These are phyloP conservation scores for Teratosphaeria nubilosa DNA, from an alignment of 2,329 filamentous ascomycete genomes.

Conservation along the genomic window DNA sequence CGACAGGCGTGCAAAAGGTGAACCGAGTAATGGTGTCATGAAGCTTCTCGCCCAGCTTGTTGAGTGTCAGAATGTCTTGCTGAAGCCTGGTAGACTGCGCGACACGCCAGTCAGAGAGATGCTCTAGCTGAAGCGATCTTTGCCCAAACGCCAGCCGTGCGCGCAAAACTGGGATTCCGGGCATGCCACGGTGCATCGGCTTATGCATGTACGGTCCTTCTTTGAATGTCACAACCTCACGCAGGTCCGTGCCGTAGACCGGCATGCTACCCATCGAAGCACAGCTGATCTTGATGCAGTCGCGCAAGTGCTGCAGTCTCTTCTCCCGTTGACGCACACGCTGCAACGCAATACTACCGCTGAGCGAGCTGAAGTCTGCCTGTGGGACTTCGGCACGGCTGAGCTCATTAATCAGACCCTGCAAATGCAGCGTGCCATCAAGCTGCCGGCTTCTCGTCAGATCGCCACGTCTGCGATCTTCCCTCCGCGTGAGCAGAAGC, in stretches of 20 bases:
- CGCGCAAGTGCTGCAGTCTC: slow-evolving; percentile 18
- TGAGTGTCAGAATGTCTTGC: slow-evolving; percentile 48
- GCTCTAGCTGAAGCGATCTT: slow-evolving; percentile 15
- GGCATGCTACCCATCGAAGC: slow-evolving; percentile 10
- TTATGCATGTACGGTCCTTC: slow-evolving; percentile 10
- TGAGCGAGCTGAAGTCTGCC: slow-evolving; percentile 15
- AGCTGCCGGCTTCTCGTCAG: slow-evolving; percentile 15
- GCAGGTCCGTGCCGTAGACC: slow-evolving; percentile 22
- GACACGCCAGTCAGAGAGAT: slow-evolving; percentile 17
- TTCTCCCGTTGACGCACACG: slow-evolving; percentile 14
- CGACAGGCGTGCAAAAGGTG: slow-evolving; percentile 82
- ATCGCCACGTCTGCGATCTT: slow-evolving; percentile 8
- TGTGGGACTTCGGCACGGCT: background rate
- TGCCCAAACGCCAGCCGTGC: slow-evolving; percentile 13
- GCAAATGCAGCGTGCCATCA: slow-evolving; percentile 6
- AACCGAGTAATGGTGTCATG: slow-evolving; percentile 76
- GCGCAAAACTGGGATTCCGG: slow-evolving; percentile 2
- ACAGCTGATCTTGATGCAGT: slow-evolving; percentile 18
- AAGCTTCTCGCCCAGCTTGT: slow-evolving; percentile 61
- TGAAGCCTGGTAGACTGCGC: slow-evolving; percentile 14
- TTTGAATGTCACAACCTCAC: slow-evolving; percentile 18
- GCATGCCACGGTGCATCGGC: background rate
- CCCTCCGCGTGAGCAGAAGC: slow-evolving; percentile 12
- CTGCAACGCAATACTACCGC: slow-evolving; percentile 17
- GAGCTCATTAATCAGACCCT: background rate